Base-by-base conservation (phyloP, 192 early-diverging fungal species). In the Entophlyctis luteolus region DNA sequence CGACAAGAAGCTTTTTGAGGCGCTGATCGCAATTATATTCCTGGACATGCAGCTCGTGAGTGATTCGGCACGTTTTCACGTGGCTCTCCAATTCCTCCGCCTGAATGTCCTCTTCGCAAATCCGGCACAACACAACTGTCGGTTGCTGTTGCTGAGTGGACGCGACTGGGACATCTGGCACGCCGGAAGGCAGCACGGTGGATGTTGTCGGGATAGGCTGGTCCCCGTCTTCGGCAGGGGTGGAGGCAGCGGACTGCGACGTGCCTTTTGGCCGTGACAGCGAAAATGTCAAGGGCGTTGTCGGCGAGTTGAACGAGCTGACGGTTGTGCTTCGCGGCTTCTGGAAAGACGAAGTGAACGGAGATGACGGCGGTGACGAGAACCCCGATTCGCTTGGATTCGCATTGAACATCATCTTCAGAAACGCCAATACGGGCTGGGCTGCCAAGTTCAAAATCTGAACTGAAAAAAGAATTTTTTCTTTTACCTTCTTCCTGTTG, bases 51-150 rank as follows among this genome's bases (percentile, higher is more conserved):
- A 76, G 62, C 53, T 85, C 90, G 62, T 87, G 90, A 68, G 84
- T 85, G 18, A 88, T 82, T 37, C 81, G 81, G 71, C 93, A 95
- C 18, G 86, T 77, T 48, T 91, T 90, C 4, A 89, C 88, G 69
- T 95, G 93, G 37, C 79, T 79, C 32, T 90, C 88, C 45, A 94
- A 76, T 31, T 83, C 81, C 14, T 77, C 62, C 1, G 86, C 74
- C 34, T 78, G 67, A 22, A 94, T 84, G 42, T 79, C 78, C 32
- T 91, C 90, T 70, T 95, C 93, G 55, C 93, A 95, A 53, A 95
- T 91, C 18, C 93, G 78, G 52, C 93, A 95, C 2, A 94, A 75
- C 10, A 93, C 47, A 69, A 47, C 29, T 72, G 67, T 34, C 4
- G 47, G 20, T 6, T 25, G 8, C n/a, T n/a, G n/a, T n/a, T n/a